These are phyloP conservation scores for Colletotrichum noveboracense DNA, from an alignment of 2,329 filamentous ascomycete genomes.

Conservation along the genomic window DNA sequence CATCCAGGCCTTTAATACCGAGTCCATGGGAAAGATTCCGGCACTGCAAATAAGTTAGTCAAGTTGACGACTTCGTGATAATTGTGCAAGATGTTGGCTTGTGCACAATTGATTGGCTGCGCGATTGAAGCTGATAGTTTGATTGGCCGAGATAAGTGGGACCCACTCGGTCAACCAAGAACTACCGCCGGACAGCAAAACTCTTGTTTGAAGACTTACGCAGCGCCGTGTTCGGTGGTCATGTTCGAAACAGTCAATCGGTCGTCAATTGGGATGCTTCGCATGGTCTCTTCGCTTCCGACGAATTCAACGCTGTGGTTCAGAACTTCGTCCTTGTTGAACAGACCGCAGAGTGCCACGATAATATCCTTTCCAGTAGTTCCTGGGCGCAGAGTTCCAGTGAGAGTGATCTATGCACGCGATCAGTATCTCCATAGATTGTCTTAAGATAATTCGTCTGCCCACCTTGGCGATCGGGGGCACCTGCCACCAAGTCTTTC, in stretches of 20 bases:
- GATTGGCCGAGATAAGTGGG: neutral
- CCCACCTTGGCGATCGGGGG: constrained; percentile 79
- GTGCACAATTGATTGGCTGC: neutral
- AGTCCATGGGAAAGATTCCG: constrained; percentile 82
- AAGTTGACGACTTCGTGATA: neutral
- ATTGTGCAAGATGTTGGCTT: neutral
- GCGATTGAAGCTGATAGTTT: neutral
- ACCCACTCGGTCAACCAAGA: neutral
- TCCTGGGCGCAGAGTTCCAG: constrained; percentile 74
- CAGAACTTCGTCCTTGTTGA: constrained; percentile 86
- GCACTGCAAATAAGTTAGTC: neutral
- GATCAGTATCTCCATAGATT: neutral
- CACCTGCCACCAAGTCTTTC: constrained; percentile 86
- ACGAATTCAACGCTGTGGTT: constrained; percentile 92
- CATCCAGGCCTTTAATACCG: constrained; percentile 74
- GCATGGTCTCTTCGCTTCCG: constrained; percentile 78
- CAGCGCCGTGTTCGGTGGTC: constrained; percentile 81
- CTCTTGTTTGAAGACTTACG: constrained; percentile 42
- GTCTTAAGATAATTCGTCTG: fast-evolving
- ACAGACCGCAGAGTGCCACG: constrained; percentile 83
- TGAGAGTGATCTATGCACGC: constrained; percentile 56
- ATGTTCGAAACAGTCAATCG: constrained; percentile 80
- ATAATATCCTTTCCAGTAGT: constrained; percentile 96
- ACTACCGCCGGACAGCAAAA: neutral
- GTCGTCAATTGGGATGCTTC: constrained; percentile 73